Percentiles rank a stretch among this genome's conserved stretches.
These are phyloP conservation scores for Oldenlandia corymbosa DNA, from an alignment of 257 asterid genomes.

Conservation along the genomic window DNA sequence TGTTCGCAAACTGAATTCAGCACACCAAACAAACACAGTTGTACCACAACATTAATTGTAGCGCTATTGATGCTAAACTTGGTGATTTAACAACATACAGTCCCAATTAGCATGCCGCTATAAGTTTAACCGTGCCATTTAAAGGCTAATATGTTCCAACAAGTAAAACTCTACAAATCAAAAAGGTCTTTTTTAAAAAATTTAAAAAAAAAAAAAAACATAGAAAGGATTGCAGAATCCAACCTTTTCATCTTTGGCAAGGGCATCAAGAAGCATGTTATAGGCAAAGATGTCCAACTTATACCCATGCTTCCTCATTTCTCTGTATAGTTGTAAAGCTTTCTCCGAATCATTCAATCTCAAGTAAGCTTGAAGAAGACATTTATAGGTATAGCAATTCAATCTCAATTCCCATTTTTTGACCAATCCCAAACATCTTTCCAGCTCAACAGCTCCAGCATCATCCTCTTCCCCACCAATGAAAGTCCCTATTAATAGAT, in stretches of 20 bases:
- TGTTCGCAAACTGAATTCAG: too few relatives aligned
- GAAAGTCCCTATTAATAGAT: slow-evolving; percentile 62
- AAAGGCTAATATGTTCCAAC: too few relatives aligned
- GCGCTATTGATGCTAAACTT: neutral
- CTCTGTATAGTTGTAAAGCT: slow-evolving; percentile 47
- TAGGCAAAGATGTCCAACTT: slow-evolving; percentile 65
- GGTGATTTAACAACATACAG: too few relatives aligned
- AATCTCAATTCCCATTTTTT: slow-evolving; percentile 70
- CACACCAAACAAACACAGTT: neutral
- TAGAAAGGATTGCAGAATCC: neutral
- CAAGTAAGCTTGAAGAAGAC: slow-evolving; percentile 78
- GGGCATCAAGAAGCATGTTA: slow-evolving; percentile 85
- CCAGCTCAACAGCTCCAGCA: slow-evolving; percentile 46
- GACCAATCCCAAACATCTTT: slow-evolving; percentile 58
- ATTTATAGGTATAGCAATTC: slow-evolving; percentile 77
- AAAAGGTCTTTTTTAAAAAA: too few relatives aligned
- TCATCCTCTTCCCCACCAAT: slow-evolving; percentile 17
- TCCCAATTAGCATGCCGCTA: neutral
- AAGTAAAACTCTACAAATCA: too few relatives aligned
- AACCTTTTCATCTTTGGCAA: slow-evolving; percentile 79
- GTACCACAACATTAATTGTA: neutral
- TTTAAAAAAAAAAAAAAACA: neutral
- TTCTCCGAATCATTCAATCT: slow-evolving; percentile 45
- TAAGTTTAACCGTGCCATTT: too few relatives aligned
- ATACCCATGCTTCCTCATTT: slow-evolving; percentile 61